phyloP scores from a whole-genome alignment of 2,329 filamentous ascomycete genomes.

The Apiospora koreana region DNA sequence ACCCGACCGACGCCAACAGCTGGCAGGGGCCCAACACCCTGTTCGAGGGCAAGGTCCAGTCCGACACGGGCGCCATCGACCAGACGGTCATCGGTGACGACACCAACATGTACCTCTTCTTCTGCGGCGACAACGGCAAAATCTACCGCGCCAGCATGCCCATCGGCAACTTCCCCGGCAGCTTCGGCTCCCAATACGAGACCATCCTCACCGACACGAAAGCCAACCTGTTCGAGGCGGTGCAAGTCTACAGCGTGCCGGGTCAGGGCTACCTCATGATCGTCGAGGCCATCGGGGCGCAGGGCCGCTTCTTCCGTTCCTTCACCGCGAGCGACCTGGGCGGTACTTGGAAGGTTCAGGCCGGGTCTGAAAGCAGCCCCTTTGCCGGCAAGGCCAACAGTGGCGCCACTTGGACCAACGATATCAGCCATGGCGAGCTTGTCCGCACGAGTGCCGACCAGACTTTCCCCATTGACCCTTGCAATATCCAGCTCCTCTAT shows the following conservation, averaged over 20 bases:
- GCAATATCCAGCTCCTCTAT: conserved; percentile 66
- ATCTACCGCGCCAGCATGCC: conserved; percentile 67
- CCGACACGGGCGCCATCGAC: conserved; percentile 59
- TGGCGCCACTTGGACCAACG: conserved; percentile 65
- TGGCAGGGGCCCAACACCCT: conserved; percentile 58
- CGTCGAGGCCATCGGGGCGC: conserved; percentile 60
- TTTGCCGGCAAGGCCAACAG: conserved; percentile 70
- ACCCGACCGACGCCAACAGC: conserved; percentile 57
- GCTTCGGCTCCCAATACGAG: conserved; percentile 54
- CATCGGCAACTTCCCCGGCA: conserved; percentile 61
- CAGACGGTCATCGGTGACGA: conserved; percentile 64
- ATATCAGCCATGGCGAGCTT: conserved; percentile 67
- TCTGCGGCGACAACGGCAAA: conserved; percentile 65
- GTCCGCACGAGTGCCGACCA: conserved; percentile 58
- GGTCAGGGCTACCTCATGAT: conserved; percentile 66
- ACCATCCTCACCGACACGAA: conserved; percentile 53
- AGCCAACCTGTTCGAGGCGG: conserved; percentile 65
- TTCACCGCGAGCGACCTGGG: conserved; percentile 60
- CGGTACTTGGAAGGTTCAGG: conserved; percentile 61
- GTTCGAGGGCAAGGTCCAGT: conserved; percentile 56
- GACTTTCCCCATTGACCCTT: conserved; percentile 63
- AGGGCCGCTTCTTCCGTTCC: conserved; percentile 66
- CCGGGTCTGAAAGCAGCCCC: conserved; percentile 54
- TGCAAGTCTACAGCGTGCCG: conserved; percentile 63
- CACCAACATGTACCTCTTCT: conserved; percentile 67